Percentiles rank a stretch among this genome's conserved stretches.
These are phyloP conservation scores for Linum lewisii DNA, from an alignment of 345 rosid genomes.

Conservation along the genomic window DNA sequence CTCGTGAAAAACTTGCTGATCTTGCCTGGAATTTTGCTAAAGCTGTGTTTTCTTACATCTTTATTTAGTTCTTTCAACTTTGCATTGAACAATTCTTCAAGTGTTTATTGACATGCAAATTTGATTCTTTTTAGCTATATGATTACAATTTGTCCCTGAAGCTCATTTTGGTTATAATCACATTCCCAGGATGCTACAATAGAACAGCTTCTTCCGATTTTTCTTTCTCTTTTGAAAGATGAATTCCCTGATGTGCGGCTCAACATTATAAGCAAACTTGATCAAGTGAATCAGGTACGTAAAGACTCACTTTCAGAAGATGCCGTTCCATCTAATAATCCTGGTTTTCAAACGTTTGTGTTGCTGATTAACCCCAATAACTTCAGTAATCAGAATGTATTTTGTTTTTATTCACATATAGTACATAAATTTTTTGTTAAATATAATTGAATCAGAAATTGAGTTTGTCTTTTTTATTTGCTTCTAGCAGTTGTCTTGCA, in stretches of 20 bases:
- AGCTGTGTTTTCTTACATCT: too few relatives aligned
- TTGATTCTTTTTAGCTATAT: neutral
- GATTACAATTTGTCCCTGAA: neutral
- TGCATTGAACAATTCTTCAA: too few relatives aligned
- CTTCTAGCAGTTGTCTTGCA: neutral
- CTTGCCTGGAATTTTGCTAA: too few relatives aligned
- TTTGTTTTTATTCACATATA: neutral
- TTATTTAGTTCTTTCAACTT: too few relatives aligned
- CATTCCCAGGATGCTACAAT: constrained; percentile 74
- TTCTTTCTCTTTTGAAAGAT: constrained; percentile 89
- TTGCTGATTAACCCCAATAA: too few relatives aligned
- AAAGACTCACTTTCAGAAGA: neutral
- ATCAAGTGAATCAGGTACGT: constrained; percentile 94
- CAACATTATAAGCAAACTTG: constrained; percentile 94
- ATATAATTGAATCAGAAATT: too few relatives aligned
- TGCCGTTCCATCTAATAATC: neutral
- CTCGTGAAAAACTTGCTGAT: too few relatives aligned
- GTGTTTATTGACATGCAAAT: too few relatives aligned
- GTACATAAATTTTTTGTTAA: neutral
- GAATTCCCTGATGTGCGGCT: constrained; percentile 96
- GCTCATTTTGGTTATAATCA: constrained; percentile 8
- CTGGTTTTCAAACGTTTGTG: neutral
- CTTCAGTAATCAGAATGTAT: too few relatives aligned
- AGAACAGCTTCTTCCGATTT: constrained; percentile 95
- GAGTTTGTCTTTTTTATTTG: neutral